These are phyloP conservation scores for Cladosporium sphaerospermum DNA, from an alignment of 2,329 filamentous ascomycete species.

Conservation along the genomic window DNA sequence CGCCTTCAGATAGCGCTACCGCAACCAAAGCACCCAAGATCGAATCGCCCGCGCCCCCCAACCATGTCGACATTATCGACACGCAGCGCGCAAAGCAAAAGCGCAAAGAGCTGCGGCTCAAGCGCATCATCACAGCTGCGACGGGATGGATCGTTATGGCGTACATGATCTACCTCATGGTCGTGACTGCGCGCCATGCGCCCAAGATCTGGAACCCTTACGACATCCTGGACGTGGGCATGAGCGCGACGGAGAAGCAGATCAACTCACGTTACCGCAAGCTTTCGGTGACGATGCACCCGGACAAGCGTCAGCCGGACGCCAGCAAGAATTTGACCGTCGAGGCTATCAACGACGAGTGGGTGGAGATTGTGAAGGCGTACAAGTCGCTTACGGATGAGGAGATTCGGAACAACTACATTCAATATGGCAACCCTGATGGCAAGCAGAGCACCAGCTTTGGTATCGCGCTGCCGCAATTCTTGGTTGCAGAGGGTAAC, in stretches of 20 bases:
- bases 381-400: slow-evolving; percentile 98
- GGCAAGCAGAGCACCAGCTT: slow-evolving; percentile 98
- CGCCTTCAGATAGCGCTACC: slow-evolving; percentile 65
- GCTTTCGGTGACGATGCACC: slow-evolving; percentile 80
- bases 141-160: slow-evolving; percentile 77
- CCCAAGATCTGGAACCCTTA: slow-evolving; percentile 94
- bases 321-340: slow-evolving; percentile 80
- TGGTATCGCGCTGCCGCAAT: slow-evolving; percentile 88
- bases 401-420: slow-evolving; percentile 92
- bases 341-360: slow-evolving; percentile 77
- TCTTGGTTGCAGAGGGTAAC: slow-evolving; percentile 87
- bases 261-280: slow-evolving; percentile 90
- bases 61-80: slow-evolving; percentile 78
- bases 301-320: slow-evolving; percentile 85
- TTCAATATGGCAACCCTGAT: slow-evolving; percentile 92
- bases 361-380: slow-evolving; percentile 93
- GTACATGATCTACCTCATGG: slow-evolving; percentile 87
- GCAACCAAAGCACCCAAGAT: slow-evolving; percentile 78
- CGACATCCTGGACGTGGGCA: slow-evolving; percentile 80
- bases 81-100: slow-evolving; percentile 78
- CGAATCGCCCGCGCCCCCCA: slow-evolving; percentile 70
- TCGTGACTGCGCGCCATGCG: slow-evolving; percentile 63
- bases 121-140: slow-evolving; percentile 70
- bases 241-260: slow-evolving; percentile 76
- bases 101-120: slow-evolving; percentile 81